Evolutionary conservation across 768 basidiomycete species (phyloP), one percentile per base, ranked within the genome.

Genomic region (Suillus lakei): DNA sequence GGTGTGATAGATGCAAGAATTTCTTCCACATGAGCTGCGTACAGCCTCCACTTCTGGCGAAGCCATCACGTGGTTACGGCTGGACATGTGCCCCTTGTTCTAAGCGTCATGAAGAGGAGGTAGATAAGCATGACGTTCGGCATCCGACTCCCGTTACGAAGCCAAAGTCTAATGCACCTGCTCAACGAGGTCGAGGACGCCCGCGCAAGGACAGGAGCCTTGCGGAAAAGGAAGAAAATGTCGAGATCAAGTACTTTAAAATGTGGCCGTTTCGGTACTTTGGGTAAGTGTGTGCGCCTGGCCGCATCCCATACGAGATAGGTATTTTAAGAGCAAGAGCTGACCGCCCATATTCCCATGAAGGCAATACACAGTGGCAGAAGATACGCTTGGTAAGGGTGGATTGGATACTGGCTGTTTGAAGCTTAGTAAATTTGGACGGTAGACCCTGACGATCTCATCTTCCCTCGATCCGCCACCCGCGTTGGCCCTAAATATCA

Each of bases 51-150:
- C 81, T 99, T 9, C 81, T 85, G 21, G 91, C 91, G 2, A 98
- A 98, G 77, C 97, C 97, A 16, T 94, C 95, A 28, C 88, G 95
- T 67, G 97, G 97, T 53, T 99, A 98, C 79, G 95, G 93, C 26
- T 99, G 97, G 97, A 95, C 95, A 12, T 99, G 97, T 72, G 93
- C 93, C 0, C 94, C 95, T 1, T 99, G 96, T 76, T 92, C 95
- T 13, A 86, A 88, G 61, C 86, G 86, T 69, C 92, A 96, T 73
- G 95, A 95, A 70, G 91, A 95, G 71, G 88, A 92, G 73, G 91
- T 95, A 55, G 90, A 92, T 73, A 86, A 88, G 66, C 88, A 90
- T 68, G 88, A 90, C 34, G 84, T 87, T 56, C 88, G 90, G 46
- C 86, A 86, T 69, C 77, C 78, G 18, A 85, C 85, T 18, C 86